phyloP scores from a whole-genome alignment of 2,329 filamentous ascomycete species.

The Botrytis hyacinthi region DNA sequence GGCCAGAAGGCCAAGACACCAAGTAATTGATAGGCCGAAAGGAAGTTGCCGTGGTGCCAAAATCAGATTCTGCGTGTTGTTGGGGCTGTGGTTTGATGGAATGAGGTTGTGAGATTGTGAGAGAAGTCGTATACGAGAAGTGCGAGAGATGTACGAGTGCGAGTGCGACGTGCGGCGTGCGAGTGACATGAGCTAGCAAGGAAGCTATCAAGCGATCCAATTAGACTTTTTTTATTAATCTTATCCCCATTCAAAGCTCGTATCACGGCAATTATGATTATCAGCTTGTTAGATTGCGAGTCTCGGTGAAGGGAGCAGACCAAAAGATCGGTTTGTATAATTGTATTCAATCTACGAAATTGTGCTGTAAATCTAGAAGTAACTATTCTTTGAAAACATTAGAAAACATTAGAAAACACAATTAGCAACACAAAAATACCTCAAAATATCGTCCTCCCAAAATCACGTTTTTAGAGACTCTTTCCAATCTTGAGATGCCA shows the following conservation, averaged over 20 bases:
- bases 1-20: neutral
- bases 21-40: neutral
- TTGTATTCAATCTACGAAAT: neutral
- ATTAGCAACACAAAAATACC: neutral
- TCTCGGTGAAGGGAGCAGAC: neutral
- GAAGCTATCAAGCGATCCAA: neutral
- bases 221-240: neutral
- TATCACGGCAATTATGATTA: neutral
- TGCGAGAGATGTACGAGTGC: neutral
- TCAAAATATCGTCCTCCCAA: neutral
- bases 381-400: neutral
- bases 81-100: constrained; percentile 2
- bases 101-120: neutral
- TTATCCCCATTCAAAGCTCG: neutral
- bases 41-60: neutral
- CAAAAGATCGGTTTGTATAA: neutral
- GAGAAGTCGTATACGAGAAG: neutral
- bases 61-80: neutral
- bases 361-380: too few relatives aligned
- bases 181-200: neutral
- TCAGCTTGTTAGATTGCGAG: neutral
- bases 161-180: neutral
- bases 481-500: neutral
- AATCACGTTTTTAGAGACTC: neutral
- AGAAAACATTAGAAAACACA: neutral